Evolutionary conservation across 2,329 filamentous ascomycete species (phyloP).

Genomic region (Cladosporium oxysporum): DNA sequence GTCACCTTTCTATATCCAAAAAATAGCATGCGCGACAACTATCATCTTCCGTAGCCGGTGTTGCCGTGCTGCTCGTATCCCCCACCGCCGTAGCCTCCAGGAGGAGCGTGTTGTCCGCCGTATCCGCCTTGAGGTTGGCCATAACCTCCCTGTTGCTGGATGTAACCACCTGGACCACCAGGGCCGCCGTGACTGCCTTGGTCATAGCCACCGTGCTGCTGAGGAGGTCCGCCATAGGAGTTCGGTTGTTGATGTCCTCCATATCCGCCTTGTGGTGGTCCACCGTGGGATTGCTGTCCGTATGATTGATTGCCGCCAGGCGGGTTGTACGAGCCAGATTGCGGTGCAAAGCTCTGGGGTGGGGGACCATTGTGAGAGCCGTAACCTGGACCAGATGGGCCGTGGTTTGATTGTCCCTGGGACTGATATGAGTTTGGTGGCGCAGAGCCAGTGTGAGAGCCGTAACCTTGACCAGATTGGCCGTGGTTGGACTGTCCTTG

Average conservation of each 20-base stretch:
- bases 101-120: constrained; percentile 22
- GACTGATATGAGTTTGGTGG: not conserved
- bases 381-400: constrained; percentile 15
- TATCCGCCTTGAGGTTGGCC: constrained; percentile 29
- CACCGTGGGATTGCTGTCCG: constrained; percentile 16
- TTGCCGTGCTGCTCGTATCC: constrained; percentile 20
- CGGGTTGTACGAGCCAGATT: constrained; percentile 18
- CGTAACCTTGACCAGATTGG: constrained; percentile 16
- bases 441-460: constrained; percentile 19
- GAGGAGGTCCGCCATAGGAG: constrained; percentile 2
- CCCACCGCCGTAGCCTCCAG: constrained; percentile 28
- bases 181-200: constrained; percentile 7
- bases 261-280: constrained; percentile 24
- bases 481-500: constrained; percentile 9
- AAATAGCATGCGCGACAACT: constrained; percentile 31
- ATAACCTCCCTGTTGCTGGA: constrained; percentile 24
- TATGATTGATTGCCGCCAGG: constrained; percentile 7
- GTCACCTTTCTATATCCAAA: constrained; percentile 30
- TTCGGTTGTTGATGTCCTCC: constrained; percentile 19
- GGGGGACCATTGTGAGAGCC: constrained; percentile 18
- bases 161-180: constrained; percentile 12
- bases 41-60: constrained; percentile 23
- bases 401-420: constrained; percentile 17
- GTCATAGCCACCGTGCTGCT: constrained; percentile 5
- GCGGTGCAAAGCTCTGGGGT: constrained; percentile 20